Evolutionary conservation across 352 stramenopile genomes (phyloP).

Genomic region (Pythium myriotylum): DNA sequence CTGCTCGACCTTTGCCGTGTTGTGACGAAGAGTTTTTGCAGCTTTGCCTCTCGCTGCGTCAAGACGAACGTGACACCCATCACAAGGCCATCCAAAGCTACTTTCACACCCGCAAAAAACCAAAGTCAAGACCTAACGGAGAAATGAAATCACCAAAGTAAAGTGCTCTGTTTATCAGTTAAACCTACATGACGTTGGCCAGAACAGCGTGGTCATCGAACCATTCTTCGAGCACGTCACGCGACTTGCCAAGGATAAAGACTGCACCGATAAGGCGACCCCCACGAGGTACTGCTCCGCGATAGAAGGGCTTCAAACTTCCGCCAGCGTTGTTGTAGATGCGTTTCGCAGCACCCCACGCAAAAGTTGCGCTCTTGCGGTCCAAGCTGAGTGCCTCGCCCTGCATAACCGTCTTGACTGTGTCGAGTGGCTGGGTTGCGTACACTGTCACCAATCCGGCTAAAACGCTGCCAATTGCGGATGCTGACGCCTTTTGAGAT

Average conservation of each 20-base stretch:
- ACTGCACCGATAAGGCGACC: slow-evolving; percentile 81
- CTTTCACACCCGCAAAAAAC: slow-evolving; percentile 17
- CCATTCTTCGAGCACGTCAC: slow-evolving; percentile 66
- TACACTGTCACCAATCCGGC: slow-evolving; percentile 76
- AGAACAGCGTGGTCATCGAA: slow-evolving; percentile 71
- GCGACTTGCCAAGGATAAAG: slow-evolving; percentile 80
- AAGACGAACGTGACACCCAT: slow-evolving; percentile 9
- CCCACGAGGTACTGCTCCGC: slow-evolving; percentile 70
- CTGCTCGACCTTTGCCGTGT: neutral
- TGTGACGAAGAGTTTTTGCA: slow-evolving; percentile 15
- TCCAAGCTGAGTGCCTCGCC: slow-evolving; percentile 60
- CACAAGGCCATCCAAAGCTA: slow-evolving; percentile 14
- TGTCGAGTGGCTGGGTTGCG: slow-evolving; percentile 81
- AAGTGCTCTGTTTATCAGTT: neutral
- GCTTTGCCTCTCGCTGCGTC: slow-evolving; percentile 12
- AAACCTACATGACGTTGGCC: slow-evolving; percentile 13
- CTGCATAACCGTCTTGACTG: slow-evolving; percentile 87
- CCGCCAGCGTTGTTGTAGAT: slow-evolving; percentile 56
- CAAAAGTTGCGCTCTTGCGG: slow-evolving; percentile 37
- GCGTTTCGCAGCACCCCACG: slow-evolving; percentile 42
- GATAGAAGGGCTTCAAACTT: slow-evolving; percentile 57
- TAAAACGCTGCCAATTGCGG: slow-evolving; percentile 63
- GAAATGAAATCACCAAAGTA: neutral
- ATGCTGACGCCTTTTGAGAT: slow-evolving; percentile 67
- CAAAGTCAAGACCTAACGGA: neutral